phyloP scores from a whole-genome alignment of 2,329 filamentous ascomycete species.

The Chalaropsis thielavioides region DNA sequence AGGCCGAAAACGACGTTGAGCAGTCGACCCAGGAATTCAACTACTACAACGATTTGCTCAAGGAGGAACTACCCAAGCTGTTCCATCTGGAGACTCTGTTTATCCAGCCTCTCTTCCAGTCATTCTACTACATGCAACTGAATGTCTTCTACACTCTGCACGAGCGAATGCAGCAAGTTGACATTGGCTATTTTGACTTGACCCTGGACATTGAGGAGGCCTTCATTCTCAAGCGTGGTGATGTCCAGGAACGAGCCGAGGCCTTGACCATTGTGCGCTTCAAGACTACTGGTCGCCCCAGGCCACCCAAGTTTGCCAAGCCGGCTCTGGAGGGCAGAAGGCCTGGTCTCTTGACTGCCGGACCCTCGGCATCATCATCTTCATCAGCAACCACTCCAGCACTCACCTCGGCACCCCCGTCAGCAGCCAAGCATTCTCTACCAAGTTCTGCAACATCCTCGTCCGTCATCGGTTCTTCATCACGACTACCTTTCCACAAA shows the following conservation, averaged over 20 bases:
- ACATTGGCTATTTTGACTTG: constrained; percentile 96
- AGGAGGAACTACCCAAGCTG: constrained; percentile 85
- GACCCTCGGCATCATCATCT: constrained; percentile 23
- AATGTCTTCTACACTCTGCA: constrained; percentile 98
- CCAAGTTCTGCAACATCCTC: constrained; percentile 22
- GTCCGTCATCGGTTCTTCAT: constrained; percentile 7
- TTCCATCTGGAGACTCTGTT: constrained; percentile 86
- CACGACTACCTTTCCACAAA: constrained; percentile 23
- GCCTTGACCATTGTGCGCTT: constrained; percentile 74
- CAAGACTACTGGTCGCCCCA: constrained; percentile 66
- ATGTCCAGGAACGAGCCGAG: constrained; percentile 75
- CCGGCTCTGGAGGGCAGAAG: constrained; percentile 36
- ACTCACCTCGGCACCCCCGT: constrained; percentile 16
- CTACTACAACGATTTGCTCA: constrained; percentile 93
- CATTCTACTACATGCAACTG: constrained; percentile 99
- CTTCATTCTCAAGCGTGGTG: constrained; percentile 75
- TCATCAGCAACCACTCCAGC: constrained; percentile 16
- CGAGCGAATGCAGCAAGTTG: constrained; percentile 92
- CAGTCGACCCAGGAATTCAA: constrained; percentile 90
- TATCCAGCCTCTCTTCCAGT: constrained; percentile 93
- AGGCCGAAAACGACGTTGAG: constrained; percentile 83
- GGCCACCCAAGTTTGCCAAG: constrained; percentile 44
- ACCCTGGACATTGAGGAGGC: constrained; percentile 82
- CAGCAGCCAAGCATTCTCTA: constrained; percentile 19
- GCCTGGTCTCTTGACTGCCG: constrained; percentile 38